phyloP scores from a whole-genome alignment of 148 eudicot species.

The Persicaria maculosa region DNA sequence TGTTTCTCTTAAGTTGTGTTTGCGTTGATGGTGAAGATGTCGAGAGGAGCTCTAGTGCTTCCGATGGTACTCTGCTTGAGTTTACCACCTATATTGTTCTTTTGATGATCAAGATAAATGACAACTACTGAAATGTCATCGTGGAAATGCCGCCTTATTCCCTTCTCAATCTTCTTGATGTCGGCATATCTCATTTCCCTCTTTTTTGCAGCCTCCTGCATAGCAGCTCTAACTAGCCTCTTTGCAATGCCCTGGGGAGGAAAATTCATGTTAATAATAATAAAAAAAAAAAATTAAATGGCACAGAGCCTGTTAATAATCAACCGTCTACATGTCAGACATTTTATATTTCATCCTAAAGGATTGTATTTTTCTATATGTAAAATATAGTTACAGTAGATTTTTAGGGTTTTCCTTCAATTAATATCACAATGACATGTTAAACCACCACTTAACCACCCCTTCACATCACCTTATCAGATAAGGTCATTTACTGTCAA shows the following conservation, averaged over 20 bases:
- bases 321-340: not conserved
- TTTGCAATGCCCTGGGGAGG: constrained; percentile 24
- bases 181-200: constrained; percentile 35
- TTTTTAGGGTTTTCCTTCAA: not conserved
- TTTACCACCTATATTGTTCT: not conserved
- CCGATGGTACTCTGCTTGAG: constrained; percentile 6
- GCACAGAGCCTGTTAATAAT: not conserved
- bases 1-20: not conserved
- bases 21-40: not conserved
- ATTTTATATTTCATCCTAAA: not conserved
- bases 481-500: not conserved
- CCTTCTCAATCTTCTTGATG: constrained; percentile 30
- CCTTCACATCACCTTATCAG: not conserved
- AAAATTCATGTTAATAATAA: not conserved
- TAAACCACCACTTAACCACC: not conserved
- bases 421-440: no score
- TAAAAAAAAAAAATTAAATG: not conserved
- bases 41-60: constrained; percentile 12
- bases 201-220: constrained; percentile 25
- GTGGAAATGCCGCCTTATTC: constrained; percentile 29
- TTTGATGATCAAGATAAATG: constrained; percentile 15
- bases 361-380: not conserved
- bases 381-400: not conserved
- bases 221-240: constrained; percentile 23
- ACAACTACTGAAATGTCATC: constrained; percentile 31